Conservation (phyloP, 2,329 filamentous ascomycete genomes). For the Penicillium sp. region DNA sequence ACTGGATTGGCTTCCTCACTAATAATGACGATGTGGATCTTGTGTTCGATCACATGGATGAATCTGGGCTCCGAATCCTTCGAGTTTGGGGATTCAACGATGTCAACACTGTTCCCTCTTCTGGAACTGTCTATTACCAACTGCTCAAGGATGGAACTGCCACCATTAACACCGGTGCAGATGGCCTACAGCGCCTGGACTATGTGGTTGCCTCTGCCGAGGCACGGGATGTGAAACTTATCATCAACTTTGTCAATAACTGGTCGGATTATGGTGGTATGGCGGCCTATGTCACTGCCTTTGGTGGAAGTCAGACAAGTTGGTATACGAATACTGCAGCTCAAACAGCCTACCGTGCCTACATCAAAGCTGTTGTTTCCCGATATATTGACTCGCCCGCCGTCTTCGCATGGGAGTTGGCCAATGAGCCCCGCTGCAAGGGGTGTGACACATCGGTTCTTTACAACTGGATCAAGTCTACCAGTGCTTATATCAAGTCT, state of each 20-base stretch:
- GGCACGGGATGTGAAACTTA: slow-evolving; percentile 59
- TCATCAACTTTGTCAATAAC: slow-evolving; percentile 61
- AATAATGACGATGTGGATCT: slow-evolving; percentile 50
- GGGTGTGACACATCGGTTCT: slow-evolving; percentile 59
- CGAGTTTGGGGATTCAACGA: slow-evolving; percentile 57
- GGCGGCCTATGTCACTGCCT: slow-evolving; percentile 56
- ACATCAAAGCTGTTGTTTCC: slow-evolving; percentile 58
- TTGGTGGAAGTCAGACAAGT: slow-evolving; percentile 50
- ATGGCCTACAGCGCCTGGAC: slow-evolving; percentile 65
- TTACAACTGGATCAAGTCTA: slow-evolving; percentile 58
- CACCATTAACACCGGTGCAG: slow-evolving; percentile 61
- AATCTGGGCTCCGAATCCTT: slow-evolving; percentile 50
- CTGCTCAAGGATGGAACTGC: slow-evolving; percentile 34
- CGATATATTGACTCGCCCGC: slow-evolving; percentile 59
- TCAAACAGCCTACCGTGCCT: slow-evolving; percentile 60
- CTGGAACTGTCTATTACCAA: slow-evolving; percentile 49
- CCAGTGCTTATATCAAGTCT: slow-evolving; percentile 62
- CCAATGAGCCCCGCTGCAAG: slow-evolving; percentile 64
- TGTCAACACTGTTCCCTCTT: slow-evolving; percentile 40
- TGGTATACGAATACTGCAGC: slow-evolving; percentile 58
- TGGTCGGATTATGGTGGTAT: slow-evolving; percentile 69
- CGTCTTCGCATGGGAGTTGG: slow-evolving; percentile 67
- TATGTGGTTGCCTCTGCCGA: slow-evolving; percentile 62
- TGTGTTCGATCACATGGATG: slow-evolving; percentile 31
- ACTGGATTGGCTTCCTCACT: slow-evolving; percentile 53